Evolutionary conservation across 768 basidiomycete species (phyloP), one percentile per base, ranked within the genome.

Genomic region (Tremella fuciformis): DNA sequence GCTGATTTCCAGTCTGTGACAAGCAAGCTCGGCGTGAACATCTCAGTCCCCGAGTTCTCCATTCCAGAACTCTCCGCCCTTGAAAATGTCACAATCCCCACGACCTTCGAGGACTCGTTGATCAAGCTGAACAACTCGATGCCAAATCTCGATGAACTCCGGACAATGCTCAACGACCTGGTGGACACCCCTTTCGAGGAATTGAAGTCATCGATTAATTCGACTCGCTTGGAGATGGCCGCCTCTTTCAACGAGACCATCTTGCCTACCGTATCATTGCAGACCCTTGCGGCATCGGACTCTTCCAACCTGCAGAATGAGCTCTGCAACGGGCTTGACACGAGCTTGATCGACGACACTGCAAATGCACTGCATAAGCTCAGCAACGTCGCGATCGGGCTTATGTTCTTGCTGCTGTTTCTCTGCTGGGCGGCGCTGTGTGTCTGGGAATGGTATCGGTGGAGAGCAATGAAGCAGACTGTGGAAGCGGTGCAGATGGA

Each of bases 171-270:
- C 63, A 84, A 88, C 71, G 54, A 60, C 19, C 63, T 80, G 39
- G 71, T 79, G 56, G 59, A 66, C 8, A 86, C 83, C 0, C 94
- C 94, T 0, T 96, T 98, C 71, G 89, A 96, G 69, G 80, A 84
- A 2, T 76, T 97, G 53, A 96, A 92, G 76, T 80, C 84, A 60
- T 89, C 93, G 50, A 91, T 98, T 76, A 94, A 94, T 71, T 82
- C 85, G 57, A 92, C 91, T 0, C 88, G 96, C 63, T 70, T 82
- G 26, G 82, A 82, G n/a, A 80, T 93, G 40, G 79, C 80, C n/a
- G 55, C 64, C 1, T 61, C 55, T 37, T 88, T 92, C 77, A 82
- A 89, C 67, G 80, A 86, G 8, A 83, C 85, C 8, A 75, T 84
- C 9, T 82, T 96, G 21, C 88, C 92, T 11, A 82, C 93, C 9